Evolutionary conservation across 768 basidiomycete genomes (phyloP), one percentile per base, ranked within the genome.

Genomic region (Mycena capillaripes): DNA sequence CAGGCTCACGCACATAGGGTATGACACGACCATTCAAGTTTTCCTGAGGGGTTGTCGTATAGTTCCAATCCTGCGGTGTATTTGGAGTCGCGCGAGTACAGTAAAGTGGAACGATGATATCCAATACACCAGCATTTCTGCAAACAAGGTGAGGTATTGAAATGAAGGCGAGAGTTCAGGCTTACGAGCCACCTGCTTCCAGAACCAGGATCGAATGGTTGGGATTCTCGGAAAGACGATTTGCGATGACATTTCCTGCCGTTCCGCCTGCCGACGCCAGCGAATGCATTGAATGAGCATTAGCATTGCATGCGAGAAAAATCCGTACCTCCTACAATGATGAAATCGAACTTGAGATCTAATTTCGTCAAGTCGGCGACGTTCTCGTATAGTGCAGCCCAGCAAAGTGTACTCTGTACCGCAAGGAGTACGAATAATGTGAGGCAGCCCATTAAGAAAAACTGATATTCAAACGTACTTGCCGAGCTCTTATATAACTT

Each of bases 181-280:
- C 72, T 32, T 52, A 74, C 72, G 72, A 66, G 36, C 63, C 69
- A 23, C 72, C 71, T 25, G 71, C 71, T 46, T 72, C 71, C 12
- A 72, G 44, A 14, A 72, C 66, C 32, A 73, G 38, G 17, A 72
- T 64, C 4, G 71, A 63, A n/a, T 30, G 6, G 30, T 55, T 6
- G 7, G n/a, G 14, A 29, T 69, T 62, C 40, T 69, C 68, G 1
- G 68, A 27, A 4, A 62, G 25, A 23, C 68, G 60, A 23, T 69
- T 69, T 2, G 60, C 68, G 8, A 69, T 14, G 19, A 63, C 60
- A 9, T 56, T 62, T 9, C 68, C 68, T 6, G 60, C 68, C 0
- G 68, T 69, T 3, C 68, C 68, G 16, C 68, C 68, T 69, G 42
- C 42, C 23, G 42, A 63, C 12, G 10, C 12, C 7, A 36, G 34